These are phyloP conservation scores for Apostasia shenzhenica DNA, from an alignment of 106 monocot species.

Conservation along the genomic window DNA sequence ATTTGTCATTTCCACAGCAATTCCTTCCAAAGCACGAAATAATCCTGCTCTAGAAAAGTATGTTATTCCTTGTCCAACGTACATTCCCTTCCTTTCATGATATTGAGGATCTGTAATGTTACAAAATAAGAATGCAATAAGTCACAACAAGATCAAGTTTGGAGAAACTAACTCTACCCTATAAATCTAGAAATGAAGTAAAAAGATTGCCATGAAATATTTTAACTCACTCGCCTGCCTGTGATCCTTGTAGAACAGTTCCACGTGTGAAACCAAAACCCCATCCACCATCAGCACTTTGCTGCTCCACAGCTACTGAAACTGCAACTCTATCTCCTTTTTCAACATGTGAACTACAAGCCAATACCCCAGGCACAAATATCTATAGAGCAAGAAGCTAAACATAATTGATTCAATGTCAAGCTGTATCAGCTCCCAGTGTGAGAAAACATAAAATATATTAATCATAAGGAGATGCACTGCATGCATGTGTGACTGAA, in stretches of 20 bases:
- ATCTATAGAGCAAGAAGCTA: slow-evolving; percentile 35
- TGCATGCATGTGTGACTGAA: too few relatives aligned
- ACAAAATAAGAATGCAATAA: not conserved
- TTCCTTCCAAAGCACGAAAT: slow-evolving; percentile 76
- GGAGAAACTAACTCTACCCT: too few relatives aligned
- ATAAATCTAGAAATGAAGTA: not conserved
- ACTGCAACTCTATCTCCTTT: slow-evolving; percentile 85
- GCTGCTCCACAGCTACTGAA: slow-evolving; percentile 83
- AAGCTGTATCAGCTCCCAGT: too few relatives aligned
- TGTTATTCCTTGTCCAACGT: slow-evolving; percentile 75
- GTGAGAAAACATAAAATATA: too few relatives aligned
- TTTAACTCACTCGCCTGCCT: slow-evolving; percentile 39
- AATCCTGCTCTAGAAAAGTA: slow-evolving; percentile 83
- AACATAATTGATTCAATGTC: not conserved
- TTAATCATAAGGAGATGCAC: too few relatives aligned
- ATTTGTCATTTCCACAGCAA: slow-evolving; percentile 77
- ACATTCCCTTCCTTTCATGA: slow-evolving; percentile 72
- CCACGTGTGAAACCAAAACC: slow-evolving; percentile 81
- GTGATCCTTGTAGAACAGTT: slow-evolving; percentile 57
- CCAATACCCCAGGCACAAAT: slow-evolving; percentile 92
- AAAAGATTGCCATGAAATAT: not conserved
- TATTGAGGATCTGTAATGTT: slow-evolving; percentile 72
- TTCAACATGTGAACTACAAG: slow-evolving; percentile 96
- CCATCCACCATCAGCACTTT: slow-evolving; percentile 53
- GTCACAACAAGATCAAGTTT: not conserved